Evolutionary conservation across 2,329 filamentous ascomycete genomes (phyloP), one percentile per base, ranked within the genome.

Genomic region (Raffaelea albimanens): DNA sequence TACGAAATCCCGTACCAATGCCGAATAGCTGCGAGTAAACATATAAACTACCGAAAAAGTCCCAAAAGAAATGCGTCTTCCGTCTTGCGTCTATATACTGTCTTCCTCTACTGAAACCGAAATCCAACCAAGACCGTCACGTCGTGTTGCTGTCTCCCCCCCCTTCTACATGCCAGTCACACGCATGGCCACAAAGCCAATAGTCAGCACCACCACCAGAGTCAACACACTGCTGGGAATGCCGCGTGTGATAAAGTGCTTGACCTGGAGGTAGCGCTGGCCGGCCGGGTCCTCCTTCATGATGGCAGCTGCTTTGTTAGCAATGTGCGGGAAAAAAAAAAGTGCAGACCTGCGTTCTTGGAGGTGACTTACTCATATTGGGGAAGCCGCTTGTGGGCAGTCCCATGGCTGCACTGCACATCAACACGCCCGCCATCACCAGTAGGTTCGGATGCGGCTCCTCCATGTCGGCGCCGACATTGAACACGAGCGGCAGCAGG

Each of bases 241-340:
- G 59, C 93, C 93, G n/a, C 90, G 75, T 45, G 85, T 94, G 59
- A 98, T 83, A 66, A 98, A 98, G 63, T 98, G 93, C 61, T 85
- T 86, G 45, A 98, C 94, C 51, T 85, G 75, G 46, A 98, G 75
- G 61, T 98, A 98, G 48, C 93, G 76, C 62, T 95, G 87, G 9
- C 93, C 93, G 0, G 90, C 94, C 0, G 87, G 78, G 58, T 98
- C 91, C 67, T 98, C 93, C 75, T 97, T 97, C 93, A 98, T 97
- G 59, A 98, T 97, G 4, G 93, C 93, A 60, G 93, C 88, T 94
- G 46, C 11, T 20, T 8, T 13, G 23, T 45, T 39, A 42, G 43
- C 19, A 16, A 38, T 25, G 36, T 9, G 16, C 40, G 22, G 21
- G 34, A 14, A 13, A 21, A 3, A 20, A 13, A 38, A 14, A 34